These are phyloP conservation scores for Sporothrix pallida DNA, from an alignment of 2,329 filamentous ascomycete species.

Conservation along the genomic window DNA sequence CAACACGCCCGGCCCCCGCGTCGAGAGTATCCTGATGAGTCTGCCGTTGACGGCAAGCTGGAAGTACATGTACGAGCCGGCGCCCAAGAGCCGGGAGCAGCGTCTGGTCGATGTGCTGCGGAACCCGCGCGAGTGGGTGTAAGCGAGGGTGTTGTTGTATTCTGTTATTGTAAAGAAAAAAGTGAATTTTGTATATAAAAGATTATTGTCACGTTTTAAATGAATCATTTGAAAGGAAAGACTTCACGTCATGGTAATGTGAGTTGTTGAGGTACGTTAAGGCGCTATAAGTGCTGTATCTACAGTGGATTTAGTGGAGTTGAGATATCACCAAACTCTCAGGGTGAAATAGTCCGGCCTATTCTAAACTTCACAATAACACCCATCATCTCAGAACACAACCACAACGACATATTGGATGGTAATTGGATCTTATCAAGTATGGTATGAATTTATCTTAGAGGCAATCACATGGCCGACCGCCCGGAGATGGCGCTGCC, in stretches of 20 bases:
- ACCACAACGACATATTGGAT: not conserved
- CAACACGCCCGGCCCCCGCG: slow-evolving; percentile 85
- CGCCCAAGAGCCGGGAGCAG: slow-evolving; percentile 76
- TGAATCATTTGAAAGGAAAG: not conserved
- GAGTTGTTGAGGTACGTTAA: too few relatives aligned
- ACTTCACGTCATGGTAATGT: too few relatives aligned
- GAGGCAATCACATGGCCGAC: slow-evolving; percentile 11
- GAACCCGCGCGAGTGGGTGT: slow-evolving; percentile 71
- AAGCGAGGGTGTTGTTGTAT: slow-evolving; percentile 36
- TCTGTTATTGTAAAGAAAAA: slow-evolving; percentile 14
- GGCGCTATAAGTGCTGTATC: too few relatives aligned
- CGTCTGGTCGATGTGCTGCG: slow-evolving; percentile 75
- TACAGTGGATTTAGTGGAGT: too few relatives aligned
- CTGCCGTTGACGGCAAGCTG: slow-evolving; percentile 90
- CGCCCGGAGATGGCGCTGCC: slow-evolving; percentile 43
- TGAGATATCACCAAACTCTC: too few relatives aligned
- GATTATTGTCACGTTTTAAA: not conserved
- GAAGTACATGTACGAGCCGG: slow-evolving; percentile 93
- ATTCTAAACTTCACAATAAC: not conserved
- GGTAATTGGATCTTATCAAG: too few relatives aligned
- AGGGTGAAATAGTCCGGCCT: not conserved
- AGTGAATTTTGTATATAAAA: not conserved
- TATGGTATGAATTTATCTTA: not conserved
- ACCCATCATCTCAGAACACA: not conserved
- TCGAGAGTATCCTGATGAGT: slow-evolving; percentile 98